Base-by-base conservation (phyloP, 2,329 filamentous ascomycete genomes). In the Ilyonectria mors-panacis region DNA sequence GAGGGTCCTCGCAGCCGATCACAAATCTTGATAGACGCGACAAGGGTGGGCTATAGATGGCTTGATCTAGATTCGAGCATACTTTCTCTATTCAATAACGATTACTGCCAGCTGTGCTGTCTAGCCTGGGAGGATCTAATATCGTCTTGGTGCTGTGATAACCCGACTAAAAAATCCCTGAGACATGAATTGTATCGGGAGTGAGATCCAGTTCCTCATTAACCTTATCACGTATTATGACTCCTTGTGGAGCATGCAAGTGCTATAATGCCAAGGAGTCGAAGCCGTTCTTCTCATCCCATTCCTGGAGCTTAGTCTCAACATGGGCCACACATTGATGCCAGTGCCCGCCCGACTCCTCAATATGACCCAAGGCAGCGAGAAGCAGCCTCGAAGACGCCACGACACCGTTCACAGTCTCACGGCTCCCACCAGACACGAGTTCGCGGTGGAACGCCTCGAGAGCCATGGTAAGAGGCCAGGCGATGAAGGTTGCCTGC, bases 381-480 rank as follows among this genome's bases (percentile, higher is more conserved):
- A 65, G 23, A 10, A 65, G 55, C 30, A 65, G 30, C 9, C 55
- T 59, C 17, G 55, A 59, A 17, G 62, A 65, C 8, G 55, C 54
- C 37, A 58, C 62, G 13, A 64, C 33, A 28, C 61, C 54, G 21
- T 33, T 59, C 5, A 51, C 19, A 9, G 33, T 50, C n/a, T 64
- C 61, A 19, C 19, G 21, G 15, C 28, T 45, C 19, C 37, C 54
- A 8, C 33, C 26, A 13, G 35, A 28, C 17, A 50, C 35, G 4
- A 64, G 61, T 12, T 54, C 61, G 9, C 64, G 59, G n/a, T 59
- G n/a, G 13, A 85, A 81, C 76, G 81, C 60, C 35, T 65, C 62
- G 19, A 70, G 47, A 10, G 65, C 68, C 61, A 70, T 70, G 12
- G 61, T 64, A 19, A 70, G 60, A 10, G 65, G 65, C 68, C 65